phyloP scores from a whole-genome alignment of 495 filamentous ascomycete species.

The Penicillium pancosmium region DNA sequence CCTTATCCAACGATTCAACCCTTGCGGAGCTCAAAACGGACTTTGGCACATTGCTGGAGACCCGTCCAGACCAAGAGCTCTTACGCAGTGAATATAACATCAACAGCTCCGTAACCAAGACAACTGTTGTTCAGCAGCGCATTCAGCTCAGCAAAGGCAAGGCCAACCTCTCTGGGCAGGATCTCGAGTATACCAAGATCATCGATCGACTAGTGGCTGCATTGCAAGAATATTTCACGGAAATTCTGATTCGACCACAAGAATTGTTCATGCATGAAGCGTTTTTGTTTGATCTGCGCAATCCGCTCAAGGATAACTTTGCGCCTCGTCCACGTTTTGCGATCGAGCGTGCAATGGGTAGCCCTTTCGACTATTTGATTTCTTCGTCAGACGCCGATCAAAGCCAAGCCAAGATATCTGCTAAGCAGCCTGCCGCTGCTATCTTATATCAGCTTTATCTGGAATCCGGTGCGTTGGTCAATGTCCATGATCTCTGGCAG shows the following conservation, averaged over 20 bases:
- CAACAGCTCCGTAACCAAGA: constrained; percentile 70
- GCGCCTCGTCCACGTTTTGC: constrained; percentile 76
- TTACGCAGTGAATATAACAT: constrained; percentile 78
- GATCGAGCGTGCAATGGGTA: constrained; percentile 77
- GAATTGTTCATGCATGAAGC: constrained; percentile 75
- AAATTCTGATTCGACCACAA: constrained; percentile 58
- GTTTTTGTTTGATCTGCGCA: constrained; percentile 80
- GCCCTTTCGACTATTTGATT: constrained; percentile 83
- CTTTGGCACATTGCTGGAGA: constrained; percentile 38
- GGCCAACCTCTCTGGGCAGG: constrained; percentile 70
- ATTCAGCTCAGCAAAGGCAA: constrained; percentile 84
- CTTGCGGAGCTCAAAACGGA: constrained; percentile 29
- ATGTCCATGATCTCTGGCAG: constrained; percentile 86
- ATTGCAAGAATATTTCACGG: constrained; percentile 56
- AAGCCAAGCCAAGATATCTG: constrained; percentile 45
- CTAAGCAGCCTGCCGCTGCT: constrained; percentile 74
- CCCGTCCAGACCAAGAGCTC: constrained; percentile 44
- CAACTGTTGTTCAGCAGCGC: constrained; percentile 85
- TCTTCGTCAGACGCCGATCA: constrained; percentile 52
- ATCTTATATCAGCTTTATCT: constrained; percentile 91
- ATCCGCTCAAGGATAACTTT: constrained; percentile 81
- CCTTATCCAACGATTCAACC: constrained; percentile 17
- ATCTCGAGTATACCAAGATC: constrained; percentile 74
- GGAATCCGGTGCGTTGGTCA: constrained; percentile 85
- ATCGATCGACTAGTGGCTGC: constrained; percentile 64